Evolutionary conservation across 2,329 filamentous ascomycete species (phyloP), one percentile per base, ranked within the genome.

Genomic region (Fusarium sp.): DNA sequence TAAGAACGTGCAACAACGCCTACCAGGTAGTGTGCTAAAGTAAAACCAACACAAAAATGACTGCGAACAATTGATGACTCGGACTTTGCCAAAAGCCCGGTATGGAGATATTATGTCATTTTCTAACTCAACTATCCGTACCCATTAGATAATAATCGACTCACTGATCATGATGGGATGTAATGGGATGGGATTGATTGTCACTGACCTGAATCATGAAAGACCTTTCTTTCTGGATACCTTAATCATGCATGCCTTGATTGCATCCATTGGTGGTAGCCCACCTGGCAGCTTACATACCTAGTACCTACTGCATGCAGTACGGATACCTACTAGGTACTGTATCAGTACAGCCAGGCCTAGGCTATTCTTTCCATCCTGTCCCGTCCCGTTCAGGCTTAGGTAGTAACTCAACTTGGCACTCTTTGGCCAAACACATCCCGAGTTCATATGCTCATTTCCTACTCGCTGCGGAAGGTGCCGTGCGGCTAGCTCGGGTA

Each of bases 21-120:
- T 14, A 51, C 16, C 28, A 28, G 28, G 28, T 28, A 28, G 28
- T 28, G 28, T 37, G 12, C 32, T 37, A 18, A 51, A 20, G n/a
- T 51, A 34, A 51, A 51, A 27, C 48, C 48, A 51, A 51, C 21
- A 51, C 23, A 34, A 40, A 32, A 32, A 27, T 23, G 16, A 14
- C 10, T 30, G 34, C 27, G 18, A 34, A 20, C 23, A 51, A 51
- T 27, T 27, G 34, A 27, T 51, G 34, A 28, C 18, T 51, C 49
- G 49, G 49, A n/a, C 32, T 51, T 51, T 42, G 12, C n/a, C 7
- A 41, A 40, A 42, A 51, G 13, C n/a, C 49, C 49, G 49, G 18
- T 13, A 42, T 51, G 49, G 49, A 51, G 21, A 41, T 51, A 51
- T 51, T 51, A 51, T 51, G 49, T 51, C 49, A 51, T 20, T 21